Base-by-base conservation (phyloP, 2,329 filamentous ascomycete species). In the Alternaria brassicicola region DNA sequence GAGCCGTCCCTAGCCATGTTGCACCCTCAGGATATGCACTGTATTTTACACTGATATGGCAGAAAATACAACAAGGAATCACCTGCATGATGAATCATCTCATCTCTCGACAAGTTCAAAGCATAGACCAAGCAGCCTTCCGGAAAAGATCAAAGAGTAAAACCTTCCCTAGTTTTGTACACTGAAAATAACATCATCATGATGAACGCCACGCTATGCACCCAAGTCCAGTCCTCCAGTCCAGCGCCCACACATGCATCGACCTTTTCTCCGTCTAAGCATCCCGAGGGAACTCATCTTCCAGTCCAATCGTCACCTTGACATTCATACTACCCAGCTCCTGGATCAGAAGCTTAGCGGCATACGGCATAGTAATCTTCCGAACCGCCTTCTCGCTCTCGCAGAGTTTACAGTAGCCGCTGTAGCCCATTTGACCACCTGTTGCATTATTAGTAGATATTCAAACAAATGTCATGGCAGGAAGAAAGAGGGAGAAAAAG, bases 311-410 rank as follows among this genome's bases (percentile, higher is more conserved):
- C 57, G 91, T 85, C 59, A 96, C 94, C 62, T 93, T 91, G n/a
- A 99, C 92, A 77, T 99, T 99, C 95, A 99, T 99, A 77, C 92
- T 96, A 73, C 96, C 89, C 71, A 99, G 79, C 80, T 99, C 95
- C 81, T 99, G 95, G 47, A 98, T 92, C 55, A 99, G 81, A 74
- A 99, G 80, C 84, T 99, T 98, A 1, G 95, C 95, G 17, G 95
- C 95, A 78, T 99, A 99, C 31, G 95, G 95, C 85, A 99, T 96
- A 31, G 89, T 94, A 90, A 99, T 97, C 78, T 90, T 89, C 15
- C 92, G 89, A 25, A 99, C 92, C 28, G 90, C 88, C 56, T 90
- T 86, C 36, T 91, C 93, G 67, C 88, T 92, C 81, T 92, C 88
- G 79, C 95, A 99, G 4, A 91, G 93, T 79, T 96, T 91, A 76